Base-by-base conservation (phyloP, 352 stramenopile genomes). In the Globisporangium iwayamae region DNA sequence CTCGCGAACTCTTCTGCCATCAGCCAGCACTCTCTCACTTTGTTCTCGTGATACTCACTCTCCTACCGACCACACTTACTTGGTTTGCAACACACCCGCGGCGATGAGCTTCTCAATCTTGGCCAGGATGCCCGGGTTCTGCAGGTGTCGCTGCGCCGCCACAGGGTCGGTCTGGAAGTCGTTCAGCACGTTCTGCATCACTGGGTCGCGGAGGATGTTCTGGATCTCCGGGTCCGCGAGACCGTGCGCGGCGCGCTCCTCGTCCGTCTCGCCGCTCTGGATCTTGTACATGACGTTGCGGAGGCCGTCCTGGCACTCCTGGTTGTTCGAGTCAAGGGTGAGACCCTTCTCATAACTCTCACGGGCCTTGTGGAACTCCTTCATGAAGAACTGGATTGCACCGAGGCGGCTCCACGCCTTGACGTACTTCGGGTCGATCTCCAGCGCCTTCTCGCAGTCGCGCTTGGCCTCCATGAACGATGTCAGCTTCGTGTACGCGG, bases 31-130 rank as follows among this genome's bases (percentile, higher is more conserved):
- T 39, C 50, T 41, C 51, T 43, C 20, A 11, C 18, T 30, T 28
- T 18, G 28, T 16, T n/a, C 53, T 36, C 34, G 10, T 34, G 13
- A 55, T 28, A 2, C 28, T 20, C 8, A 38, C 30, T 46, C 14
- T 46, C 22, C 53, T 11, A 38, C 25, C n/a, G 43, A 25, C 56
- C 32, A n/a, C 16, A 20, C 60, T 79, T 83, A 95, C 80, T 95
- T 94, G 52, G 78, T 95, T 81, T 99, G 95, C 55, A 99, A 70
- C 61, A 99, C 89, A 62, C 98, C 98, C 28, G 97, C 94, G 30
- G 96, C 96, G 78, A 99, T 98, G 34, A 99, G 85, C 78, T 99
- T 99, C 69, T 99, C 87, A 68, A 99, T 99, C 86, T 99, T 99
- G 20, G 82, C 87, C 75, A 96, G 88, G 51, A 99, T 98, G 36